Conservation (phyloP, 1,284 basidiomycete species). For the Cystobasidiaceae sp. region DNA sequence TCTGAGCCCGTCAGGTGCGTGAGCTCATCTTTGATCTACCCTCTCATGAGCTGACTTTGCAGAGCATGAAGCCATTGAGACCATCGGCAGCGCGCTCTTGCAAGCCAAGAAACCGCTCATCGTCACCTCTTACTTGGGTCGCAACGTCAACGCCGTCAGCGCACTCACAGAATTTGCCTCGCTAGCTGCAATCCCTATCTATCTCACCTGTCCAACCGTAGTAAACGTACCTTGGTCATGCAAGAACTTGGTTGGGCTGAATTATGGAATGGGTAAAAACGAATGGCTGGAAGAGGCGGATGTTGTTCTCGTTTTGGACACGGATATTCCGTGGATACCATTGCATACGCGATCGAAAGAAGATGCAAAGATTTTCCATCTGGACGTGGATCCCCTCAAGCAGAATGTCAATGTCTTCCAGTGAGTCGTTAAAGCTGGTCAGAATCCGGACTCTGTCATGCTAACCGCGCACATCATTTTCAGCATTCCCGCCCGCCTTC, state of each 20-base stretch:
- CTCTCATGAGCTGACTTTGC: neutral
- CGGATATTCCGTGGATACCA: conserved; percentile 63
- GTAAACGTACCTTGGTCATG: conserved; percentile 59
- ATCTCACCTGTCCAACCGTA: conserved; percentile 53
- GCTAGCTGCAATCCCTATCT: conserved; percentile 56
- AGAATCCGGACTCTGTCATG: too few species aligned
- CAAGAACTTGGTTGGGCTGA: conserved; percentile 54
- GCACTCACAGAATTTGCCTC: conserved; percentile 54
- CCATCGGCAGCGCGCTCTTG: conserved; percentile 54
- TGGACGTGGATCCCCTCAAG: conserved; percentile 63
- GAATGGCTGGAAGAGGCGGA: conserved; percentile 56
- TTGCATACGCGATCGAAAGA: conserved; percentile 51
- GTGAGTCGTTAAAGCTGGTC: too few species aligned
- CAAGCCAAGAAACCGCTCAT: conserved; percentile 57
- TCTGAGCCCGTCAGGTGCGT: conserved; percentile 53
- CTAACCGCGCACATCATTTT: too few species aligned
- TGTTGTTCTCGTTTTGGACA: conserved; percentile 59
- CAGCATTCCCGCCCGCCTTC: conserved; percentile 34
- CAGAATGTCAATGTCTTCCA: conserved; percentile 32
- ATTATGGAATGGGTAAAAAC: conserved; percentile 51
- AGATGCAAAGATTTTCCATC: conserved; percentile 55
- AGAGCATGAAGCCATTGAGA: conserved; percentile 50
- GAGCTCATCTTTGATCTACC: neutral
- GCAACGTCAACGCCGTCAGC: conserved; percentile 54
- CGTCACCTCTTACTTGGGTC: conserved; percentile 59